Evolutionary conservation across 306 rosid species (phyloP).

Genomic region (Casuarina equisetifolia): DNA sequence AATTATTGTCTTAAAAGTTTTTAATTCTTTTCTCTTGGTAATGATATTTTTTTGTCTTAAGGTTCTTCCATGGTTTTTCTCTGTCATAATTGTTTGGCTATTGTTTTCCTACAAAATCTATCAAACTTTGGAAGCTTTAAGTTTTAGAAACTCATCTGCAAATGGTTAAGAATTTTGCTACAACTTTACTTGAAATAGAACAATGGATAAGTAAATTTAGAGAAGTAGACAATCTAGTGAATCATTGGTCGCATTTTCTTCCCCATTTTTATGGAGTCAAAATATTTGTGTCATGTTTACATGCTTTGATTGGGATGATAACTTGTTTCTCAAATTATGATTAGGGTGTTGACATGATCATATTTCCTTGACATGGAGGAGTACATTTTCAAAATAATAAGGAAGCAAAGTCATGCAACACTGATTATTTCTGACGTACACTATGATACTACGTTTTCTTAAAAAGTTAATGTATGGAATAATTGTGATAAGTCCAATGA

Average conservation of each 20-base stretch:
- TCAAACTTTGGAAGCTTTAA: background rate
- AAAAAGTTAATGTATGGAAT: background rate
- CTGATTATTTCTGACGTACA: background rate
- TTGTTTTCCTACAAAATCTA: background rate
- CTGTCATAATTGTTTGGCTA: background rate
- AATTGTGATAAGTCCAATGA: background rate
- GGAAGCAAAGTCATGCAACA: background rate
- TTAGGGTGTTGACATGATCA: background rate
- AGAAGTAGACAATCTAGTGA: background rate
- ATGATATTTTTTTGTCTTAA: background rate
- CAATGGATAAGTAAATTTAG: background rate
- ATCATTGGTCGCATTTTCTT: background rate
- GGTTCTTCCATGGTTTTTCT: background rate
- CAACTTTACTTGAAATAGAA: background rate
- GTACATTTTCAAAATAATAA: background rate
- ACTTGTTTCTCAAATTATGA: background rate
- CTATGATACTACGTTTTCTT: background rate
- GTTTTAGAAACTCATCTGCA: background rate
- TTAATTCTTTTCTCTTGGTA: too few species aligned
- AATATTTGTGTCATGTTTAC: background rate
- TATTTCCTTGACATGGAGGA: background rate
- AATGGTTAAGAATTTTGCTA: background rate
- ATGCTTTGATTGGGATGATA: background rate
- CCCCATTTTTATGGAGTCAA: background rate
- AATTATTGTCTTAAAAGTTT: too few species aligned